Base-by-base conservation (phyloP, 495 filamentous ascomycete genomes). In the Hyaloscypha finlandica region DNA sequence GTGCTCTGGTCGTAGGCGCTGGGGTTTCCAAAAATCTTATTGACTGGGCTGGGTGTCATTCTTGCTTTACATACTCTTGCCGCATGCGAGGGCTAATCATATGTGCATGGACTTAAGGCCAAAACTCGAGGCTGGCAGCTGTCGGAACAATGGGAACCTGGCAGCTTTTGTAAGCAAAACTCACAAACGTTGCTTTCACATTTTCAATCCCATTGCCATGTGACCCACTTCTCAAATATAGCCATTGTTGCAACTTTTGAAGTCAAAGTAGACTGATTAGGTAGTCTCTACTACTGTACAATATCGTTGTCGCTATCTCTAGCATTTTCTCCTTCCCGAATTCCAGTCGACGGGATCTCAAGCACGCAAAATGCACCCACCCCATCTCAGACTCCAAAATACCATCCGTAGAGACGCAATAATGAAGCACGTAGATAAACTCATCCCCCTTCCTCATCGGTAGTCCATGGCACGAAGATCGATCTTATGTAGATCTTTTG, bases 401-500 rank as follows among this genome's bases (percentile, higher is more conserved):
- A 59, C 59, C 52, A 39, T 59, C 57, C 70, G 63, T 56, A 63
- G 52, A 37, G 63, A 35, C 64, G 37, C 31, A 48, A 61, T 31
- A 64, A 31, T 5, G 20, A 61, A 29, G 42, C 33, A 59, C 20
- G 12, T 59, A 54, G n/a, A 45, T 19, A 4, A 42, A 4, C 9
- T 22, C 55, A 53, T 19, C 19, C 33, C 14, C 19, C 12, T 2
- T 31, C 22, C 20, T 68, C 56, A 70, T 64, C 70, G 65, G 61
- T 70, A 74, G 39, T 72, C 65, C 35, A 48, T 63, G 2, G 65
- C 78, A 53, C 77, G 76, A 20, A 72, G 16, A 62, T 84, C 82
- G 35, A 56, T 55, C 22, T 71, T 59, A 62, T 96, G 92, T 48
- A 98, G 84, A 66, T 90, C 88, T 74, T 89, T 90, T 6, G 89